Evolutionary conservation across 108 stramenopile species (phyloP).

Genomic region (Nitzschia inconspicua): DNA sequence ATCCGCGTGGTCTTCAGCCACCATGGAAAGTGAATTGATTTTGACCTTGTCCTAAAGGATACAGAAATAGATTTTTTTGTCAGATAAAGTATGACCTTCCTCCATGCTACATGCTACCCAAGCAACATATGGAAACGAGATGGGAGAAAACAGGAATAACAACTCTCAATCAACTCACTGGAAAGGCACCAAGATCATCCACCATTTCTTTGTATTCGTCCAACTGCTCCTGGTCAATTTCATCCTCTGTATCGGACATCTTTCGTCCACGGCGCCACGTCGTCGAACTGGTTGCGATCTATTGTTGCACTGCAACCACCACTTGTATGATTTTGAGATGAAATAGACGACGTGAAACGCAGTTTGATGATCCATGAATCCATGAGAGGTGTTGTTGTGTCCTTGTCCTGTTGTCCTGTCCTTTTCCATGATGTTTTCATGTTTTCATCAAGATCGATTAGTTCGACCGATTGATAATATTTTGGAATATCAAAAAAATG

Average conservation of each 20-base stretch:
- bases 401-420: too few relatives aligned
- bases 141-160: neutral
- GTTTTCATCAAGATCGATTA: too few relatives aligned
- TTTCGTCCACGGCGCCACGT: neutral
- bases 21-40: conserved; percentile 80
- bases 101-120: too few relatives aligned
- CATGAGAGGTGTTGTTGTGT: too few relatives aligned
- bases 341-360: neutral
- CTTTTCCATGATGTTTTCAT: too few relatives aligned
- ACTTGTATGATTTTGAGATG: neutral
- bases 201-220: conserved; percentile 76
- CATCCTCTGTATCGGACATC: conserved; percentile 35
- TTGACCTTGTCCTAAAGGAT: conserved; percentile 67
- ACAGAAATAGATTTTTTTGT: neutral
- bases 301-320: neutral
- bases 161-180: conserved; percentile 25
- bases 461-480: too few relatives aligned
- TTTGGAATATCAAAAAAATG: too few relatives aligned
- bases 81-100: too few relatives aligned
- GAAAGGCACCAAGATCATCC: conserved; percentile 60
- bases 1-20: conserved; percentile 75
- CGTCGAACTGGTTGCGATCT: neutral
- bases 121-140: neutral
- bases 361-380: too few relatives aligned
- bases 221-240: conserved; percentile 72